Evolutionary conservation across 2,329 filamentous ascomycete genomes (phyloP).

Genomic region (Cladosporium halotolerans): DNA sequence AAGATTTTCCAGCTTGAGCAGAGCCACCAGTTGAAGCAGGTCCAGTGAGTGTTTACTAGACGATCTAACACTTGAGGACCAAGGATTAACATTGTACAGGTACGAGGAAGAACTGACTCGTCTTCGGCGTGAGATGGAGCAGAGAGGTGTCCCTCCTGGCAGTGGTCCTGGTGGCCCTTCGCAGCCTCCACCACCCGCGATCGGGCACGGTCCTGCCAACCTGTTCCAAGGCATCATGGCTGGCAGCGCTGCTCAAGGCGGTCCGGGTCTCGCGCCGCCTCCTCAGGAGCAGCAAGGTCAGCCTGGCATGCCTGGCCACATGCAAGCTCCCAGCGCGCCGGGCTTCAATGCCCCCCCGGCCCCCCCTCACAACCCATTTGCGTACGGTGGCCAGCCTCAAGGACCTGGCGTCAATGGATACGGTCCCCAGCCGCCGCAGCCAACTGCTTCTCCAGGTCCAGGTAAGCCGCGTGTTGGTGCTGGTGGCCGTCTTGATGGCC

Average conservation of each 20-base stretch:
- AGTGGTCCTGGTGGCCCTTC: conserved; percentile 55
- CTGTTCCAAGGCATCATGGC: conserved; percentile 96
- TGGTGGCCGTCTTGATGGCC: conserved; percentile 40
- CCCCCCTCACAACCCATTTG: conserved; percentile 64
- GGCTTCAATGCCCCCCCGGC: conserved; percentile 52
- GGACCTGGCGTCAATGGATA: conserved; percentile 64
- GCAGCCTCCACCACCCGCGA: conserved; percentile 75
- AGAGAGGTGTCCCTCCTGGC: conserved; percentile 53
- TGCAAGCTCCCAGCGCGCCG: conserved; percentile 70
- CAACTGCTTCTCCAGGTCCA: conserved; percentile 80
- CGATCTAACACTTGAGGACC: not conserved
- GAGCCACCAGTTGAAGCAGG: conserved; percentile 78
- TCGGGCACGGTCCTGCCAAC: conserved; percentile 82
- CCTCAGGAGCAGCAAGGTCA: conserved; percentile 54
- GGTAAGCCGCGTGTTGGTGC: conserved; percentile 60
- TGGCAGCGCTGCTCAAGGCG: conserved; percentile 73
- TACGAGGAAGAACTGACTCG: conserved; percentile 88
- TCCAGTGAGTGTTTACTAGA: conserved; percentile 60
- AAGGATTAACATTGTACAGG: conserved; percentile 43
- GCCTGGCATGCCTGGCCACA: conserved; percentile 51
- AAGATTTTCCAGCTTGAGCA: conserved; percentile 94
- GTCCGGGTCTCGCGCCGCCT: conserved; percentile 71
- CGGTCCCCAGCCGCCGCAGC: conserved; percentile 73
- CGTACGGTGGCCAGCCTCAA: conserved; percentile 50
- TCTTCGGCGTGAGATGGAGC: conserved; percentile 81